A percentile compares a stretch with the other conserved stretches of the same genome.
Evolutionary conservation across 1,139 yeast genomes (phyloP).

Genomic region (Yamadazyma friedrichii): DNA sequence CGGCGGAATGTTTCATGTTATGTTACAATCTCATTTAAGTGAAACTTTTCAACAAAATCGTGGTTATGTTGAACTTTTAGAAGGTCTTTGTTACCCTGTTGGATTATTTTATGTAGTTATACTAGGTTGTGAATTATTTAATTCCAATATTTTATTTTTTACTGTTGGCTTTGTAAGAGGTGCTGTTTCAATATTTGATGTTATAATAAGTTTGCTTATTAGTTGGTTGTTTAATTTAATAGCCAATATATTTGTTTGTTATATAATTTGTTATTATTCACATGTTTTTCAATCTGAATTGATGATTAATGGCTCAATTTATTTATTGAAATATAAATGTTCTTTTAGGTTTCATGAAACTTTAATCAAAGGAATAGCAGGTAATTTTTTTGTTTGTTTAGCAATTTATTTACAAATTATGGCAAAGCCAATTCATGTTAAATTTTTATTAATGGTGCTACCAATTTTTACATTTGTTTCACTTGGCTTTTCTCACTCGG

Average conservation of each 20-base stretch:
- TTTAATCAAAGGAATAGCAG: slow-evolving; percentile 64
- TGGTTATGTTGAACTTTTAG: slow-evolving; percentile 52
- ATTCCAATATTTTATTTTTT: slow-evolving; percentile 69
- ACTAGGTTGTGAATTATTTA: slow-evolving; percentile 72
- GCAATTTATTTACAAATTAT: slow-evolving; percentile 74
- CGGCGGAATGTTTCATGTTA: slow-evolving; percentile 71
- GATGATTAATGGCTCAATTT: slow-evolving; percentile 47
- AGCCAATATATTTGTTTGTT: slow-evolving; percentile 63
- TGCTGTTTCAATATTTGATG: slow-evolving; percentile 63
- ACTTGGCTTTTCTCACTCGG: slow-evolving; percentile 74
- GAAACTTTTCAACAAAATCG: slow-evolving; percentile 42
- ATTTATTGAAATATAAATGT: slow-evolving; percentile 48
- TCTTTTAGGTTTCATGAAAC: slow-evolving; percentile 54
- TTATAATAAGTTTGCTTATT: slow-evolving; percentile 64
- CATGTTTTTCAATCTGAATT: slow-evolving; percentile 39
- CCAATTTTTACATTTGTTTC: slow-evolving; percentile 75
- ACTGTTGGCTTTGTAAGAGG: slow-evolving; percentile 65
- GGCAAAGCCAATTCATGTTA: slow-evolving; percentile 81
- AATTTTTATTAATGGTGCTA: slow-evolving; percentile 57
- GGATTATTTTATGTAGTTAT: slow-evolving; percentile 73
- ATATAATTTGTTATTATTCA: slow-evolving; percentile 57
- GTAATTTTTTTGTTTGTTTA: slow-evolving; percentile 71
- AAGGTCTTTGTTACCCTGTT: slow-evolving; percentile 61
- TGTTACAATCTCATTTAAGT: slow-evolving; percentile 53
- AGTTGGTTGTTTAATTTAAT: slow-evolving; percentile 67